Conservation (phyloP, 1,284 basidiomycete species). For the Exsudoporus floridanus region DNA sequence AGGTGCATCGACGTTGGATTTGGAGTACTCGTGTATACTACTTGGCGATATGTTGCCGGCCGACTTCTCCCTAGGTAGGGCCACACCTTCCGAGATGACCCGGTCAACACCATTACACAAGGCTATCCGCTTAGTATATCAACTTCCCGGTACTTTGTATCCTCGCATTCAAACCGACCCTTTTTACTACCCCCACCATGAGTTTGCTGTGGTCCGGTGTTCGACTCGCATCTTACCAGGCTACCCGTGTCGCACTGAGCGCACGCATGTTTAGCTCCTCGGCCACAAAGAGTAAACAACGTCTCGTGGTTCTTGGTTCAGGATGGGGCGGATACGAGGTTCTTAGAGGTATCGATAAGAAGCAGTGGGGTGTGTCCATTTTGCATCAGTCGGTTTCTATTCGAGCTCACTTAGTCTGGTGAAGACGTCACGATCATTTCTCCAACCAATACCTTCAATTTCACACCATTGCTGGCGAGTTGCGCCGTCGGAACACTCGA, state of each 20-base stretch:
- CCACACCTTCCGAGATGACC: constrained; percentile 17
- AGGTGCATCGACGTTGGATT: constrained; percentile 1
- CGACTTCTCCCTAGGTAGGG: too few relatives aligned
- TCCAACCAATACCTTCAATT: constrained; percentile 80
- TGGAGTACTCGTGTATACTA: neutral
- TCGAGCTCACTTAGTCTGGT: constrained; percentile 14
- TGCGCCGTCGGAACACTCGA: constrained; percentile 83
- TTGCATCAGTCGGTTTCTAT: neutral
- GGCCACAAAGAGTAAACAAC: constrained; percentile 45
- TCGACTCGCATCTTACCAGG: neutral
- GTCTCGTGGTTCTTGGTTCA: constrained; percentile 78
- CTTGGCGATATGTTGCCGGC: too few relatives aligned
- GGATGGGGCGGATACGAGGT: constrained; percentile 86
- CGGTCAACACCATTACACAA: neutral
- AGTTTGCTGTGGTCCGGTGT: constrained; percentile 11
- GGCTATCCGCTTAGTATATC: too few relatives aligned
- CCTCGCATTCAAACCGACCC: neutral
- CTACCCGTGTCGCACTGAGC: neutral
- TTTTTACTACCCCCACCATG: constrained; percentile 16
- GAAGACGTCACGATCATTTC: constrained; percentile 71
- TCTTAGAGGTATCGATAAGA: constrained; percentile 63
- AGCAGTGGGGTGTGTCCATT: constrained; percentile 55
- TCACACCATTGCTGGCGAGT: constrained; percentile 76
- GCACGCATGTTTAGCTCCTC: constrained; percentile 41
- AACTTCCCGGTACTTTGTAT: neutral